Evolutionary conservation across 345 rosid species (phyloP).

Genomic region (Eucalyptus fibrosa): DNA sequence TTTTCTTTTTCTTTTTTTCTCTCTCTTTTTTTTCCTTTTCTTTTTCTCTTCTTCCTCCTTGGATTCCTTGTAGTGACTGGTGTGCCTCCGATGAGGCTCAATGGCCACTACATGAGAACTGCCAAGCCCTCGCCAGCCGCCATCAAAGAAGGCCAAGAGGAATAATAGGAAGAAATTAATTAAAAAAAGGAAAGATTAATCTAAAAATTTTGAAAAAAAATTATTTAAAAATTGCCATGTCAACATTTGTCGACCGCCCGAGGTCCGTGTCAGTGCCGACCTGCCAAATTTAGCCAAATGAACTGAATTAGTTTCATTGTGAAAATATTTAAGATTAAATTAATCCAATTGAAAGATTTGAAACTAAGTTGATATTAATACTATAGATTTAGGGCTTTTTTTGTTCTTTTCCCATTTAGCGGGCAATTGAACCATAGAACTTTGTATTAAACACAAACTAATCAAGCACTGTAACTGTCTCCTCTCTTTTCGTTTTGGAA

Average conservation of each 20-base stretch:
- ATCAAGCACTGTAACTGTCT: neutral
- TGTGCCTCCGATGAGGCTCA: rapidly evolving
- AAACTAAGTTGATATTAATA: rapidly evolving
- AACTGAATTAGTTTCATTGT: rapidly evolving
- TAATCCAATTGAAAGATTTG: rapidly evolving
- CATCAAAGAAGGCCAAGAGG: no score
- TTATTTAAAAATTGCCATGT: no score
- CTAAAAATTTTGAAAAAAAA: no score
- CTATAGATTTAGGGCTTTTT: no score
- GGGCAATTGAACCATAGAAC: neutral
- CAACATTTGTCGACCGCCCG: rapidly evolving
- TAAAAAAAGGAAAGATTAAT: no score
- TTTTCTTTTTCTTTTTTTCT: rapidly evolving
- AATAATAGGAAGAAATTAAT: no score
- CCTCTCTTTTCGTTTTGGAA: neutral
- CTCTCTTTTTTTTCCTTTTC: no score
- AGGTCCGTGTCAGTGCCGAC: rapidly evolving
- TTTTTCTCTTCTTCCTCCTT: no score
- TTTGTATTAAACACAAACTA: neutral
- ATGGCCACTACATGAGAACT: no score
- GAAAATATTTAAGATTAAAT: no score
- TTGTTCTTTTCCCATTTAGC: no score
- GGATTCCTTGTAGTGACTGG: rapidly evolving
- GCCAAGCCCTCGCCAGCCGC: rapidly evolving
- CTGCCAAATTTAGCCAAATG: rapidly evolving